A percentile compares a stretch with the other conserved stretches of the same genome.
Evolutionary conservation across 495 filamentous ascomycete species (phyloP).

Genomic region (Neurospora tetrasperma): DNA sequence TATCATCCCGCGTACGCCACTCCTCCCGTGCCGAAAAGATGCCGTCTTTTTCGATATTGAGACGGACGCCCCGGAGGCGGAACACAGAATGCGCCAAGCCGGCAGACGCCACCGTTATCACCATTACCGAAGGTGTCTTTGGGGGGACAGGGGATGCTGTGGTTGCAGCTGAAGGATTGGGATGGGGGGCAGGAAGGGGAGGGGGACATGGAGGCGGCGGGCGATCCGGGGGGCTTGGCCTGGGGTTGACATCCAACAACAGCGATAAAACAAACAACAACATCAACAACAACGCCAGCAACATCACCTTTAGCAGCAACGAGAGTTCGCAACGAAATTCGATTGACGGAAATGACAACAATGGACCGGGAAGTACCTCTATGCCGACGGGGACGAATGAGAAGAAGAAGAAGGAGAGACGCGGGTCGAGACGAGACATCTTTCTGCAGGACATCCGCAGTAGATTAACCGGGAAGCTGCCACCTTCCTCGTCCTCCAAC

Average conservation of each 20-base stretch:
- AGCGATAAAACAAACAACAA: not conserved
- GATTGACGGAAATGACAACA: not conserved
- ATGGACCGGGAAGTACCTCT: not conserved
- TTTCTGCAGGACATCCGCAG: constrained; percentile 23
- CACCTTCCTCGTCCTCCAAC: not conserved
- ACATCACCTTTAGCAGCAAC: not conserved
- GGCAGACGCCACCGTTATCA: not conserved
- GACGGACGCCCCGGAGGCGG: constrained; percentile 13
- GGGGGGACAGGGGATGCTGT: constrained; percentile 4
- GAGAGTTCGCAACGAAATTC: not conserved
- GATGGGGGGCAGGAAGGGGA: not conserved
- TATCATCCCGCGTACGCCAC: not conserved
- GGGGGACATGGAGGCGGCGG: not conserved
- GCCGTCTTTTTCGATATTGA: constrained; percentile 23
- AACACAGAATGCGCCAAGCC: constrained; percentile 6
- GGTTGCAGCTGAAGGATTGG: not conserved
- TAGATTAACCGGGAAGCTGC: constrained; percentile 17
- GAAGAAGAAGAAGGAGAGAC: constrained; percentile 22
- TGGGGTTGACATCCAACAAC: constrained; percentile 1
- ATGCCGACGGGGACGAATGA: not conserved
- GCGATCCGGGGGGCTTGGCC: constrained; percentile 10
- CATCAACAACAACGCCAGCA: constrained; percentile 3
- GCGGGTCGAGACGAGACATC: constrained; percentile 25
- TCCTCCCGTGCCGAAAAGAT: constrained; percentile 9
- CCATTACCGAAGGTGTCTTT: not conserved